phyloP scores from a whole-genome alignment of 2,329 filamentous ascomycete species.

The Eutypella sp. region DNA sequence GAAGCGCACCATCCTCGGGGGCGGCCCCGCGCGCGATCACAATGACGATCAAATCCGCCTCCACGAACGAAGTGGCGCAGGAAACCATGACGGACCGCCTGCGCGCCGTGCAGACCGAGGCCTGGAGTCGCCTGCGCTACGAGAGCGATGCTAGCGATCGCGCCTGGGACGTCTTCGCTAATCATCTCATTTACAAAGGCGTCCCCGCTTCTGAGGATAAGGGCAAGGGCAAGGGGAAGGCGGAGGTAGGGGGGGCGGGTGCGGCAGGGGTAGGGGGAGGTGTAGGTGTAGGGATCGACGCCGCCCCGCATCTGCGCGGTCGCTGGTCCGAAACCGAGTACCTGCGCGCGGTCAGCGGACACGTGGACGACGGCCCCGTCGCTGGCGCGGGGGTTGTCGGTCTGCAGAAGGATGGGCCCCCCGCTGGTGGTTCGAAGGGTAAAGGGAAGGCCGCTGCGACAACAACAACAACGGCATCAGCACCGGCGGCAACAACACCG shows the following conservation, averaged over 20 bases:
- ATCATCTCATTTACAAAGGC: conserved; percentile 58
- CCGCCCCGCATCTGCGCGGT: conserved; percentile 15
- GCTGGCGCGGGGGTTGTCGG: conserved; percentile 13
- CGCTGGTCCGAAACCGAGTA: conserved; percentile 26
- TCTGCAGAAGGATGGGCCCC: conserved; percentile 13
- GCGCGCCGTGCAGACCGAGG: conserved; percentile 72
- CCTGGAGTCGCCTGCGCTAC: conserved; percentile 76
- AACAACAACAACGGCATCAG: not conserved
- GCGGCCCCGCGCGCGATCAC: conserved; percentile 71
- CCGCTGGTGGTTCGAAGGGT: conserved; percentile 10
- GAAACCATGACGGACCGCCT: conserved; percentile 73
- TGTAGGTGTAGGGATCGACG: conserved; percentile 15
- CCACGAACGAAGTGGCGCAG: conserved; percentile 66
- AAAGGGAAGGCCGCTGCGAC: conserved; percentile 20
- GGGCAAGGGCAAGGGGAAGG: conserved; percentile 5
- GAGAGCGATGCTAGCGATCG: conserved; percentile 73
- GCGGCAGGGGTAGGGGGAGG: conserved; percentile 18
- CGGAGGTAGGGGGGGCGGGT: not conserved
- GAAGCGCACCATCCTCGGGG: conserved; percentile 22
- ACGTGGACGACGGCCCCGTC: conserved; percentile 19
- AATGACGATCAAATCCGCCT: conserved; percentile 76
- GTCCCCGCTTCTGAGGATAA: conserved; percentile 3
- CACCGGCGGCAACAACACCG: conserved; percentile 7
- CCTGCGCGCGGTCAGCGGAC: conserved; percentile 26
- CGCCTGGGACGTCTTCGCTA: conserved; percentile 71